Evolutionary conservation across 75 land plant genomes (phyloP), one percentile per base, ranked within the genome.

Genomic region (Selaginella tamariscina): DNA sequence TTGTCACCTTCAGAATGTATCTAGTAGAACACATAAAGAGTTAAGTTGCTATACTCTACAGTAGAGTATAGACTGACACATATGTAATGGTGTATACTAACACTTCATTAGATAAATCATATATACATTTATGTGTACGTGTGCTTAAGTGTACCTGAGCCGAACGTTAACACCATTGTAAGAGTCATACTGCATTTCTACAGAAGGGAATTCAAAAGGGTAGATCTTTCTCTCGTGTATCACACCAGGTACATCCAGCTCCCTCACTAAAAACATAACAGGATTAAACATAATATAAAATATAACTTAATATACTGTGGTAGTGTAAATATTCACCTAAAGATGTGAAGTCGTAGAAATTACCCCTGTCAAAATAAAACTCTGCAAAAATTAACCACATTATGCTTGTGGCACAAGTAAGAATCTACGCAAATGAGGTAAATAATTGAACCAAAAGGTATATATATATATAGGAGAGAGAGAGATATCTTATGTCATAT

Each of bases 181-280:
- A 22, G 99, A 85, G 65, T 95, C 99, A 73, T 95, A 87, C 49
- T 87, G 97, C 97, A 95, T 95, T 75, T 90, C 99, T 69, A 95
- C 96, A 18, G 96, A 80, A 33, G 91, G 85, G 78, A 95, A 95
- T 56, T 95, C 99, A 71, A 95, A 95, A 15, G 96, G 97, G 70
- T 87, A 95, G 29, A 84, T 80, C 76, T 95, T 95, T 33, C 78
- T 80, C 66, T 95, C 97, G 75, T 83, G 73, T 65, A 95, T 82
- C 55, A 86, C 91, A 56, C 99, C 99, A 60, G 96, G 99, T 66
- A 95, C 85, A 85, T 95, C 96, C 33, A 95, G 74, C 72, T 95
- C 99, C 64, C 96, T 85, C 28, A 95, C 96, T 95, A 82, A 73
- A 82, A 0, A 29, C 30, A 30, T 65, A 1, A 2, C 63, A 68